These are phyloP conservation scores for Globisporangium radiosum DNA, from an alignment of 352 stramenopile species.

Conservation along the genomic window DNA sequence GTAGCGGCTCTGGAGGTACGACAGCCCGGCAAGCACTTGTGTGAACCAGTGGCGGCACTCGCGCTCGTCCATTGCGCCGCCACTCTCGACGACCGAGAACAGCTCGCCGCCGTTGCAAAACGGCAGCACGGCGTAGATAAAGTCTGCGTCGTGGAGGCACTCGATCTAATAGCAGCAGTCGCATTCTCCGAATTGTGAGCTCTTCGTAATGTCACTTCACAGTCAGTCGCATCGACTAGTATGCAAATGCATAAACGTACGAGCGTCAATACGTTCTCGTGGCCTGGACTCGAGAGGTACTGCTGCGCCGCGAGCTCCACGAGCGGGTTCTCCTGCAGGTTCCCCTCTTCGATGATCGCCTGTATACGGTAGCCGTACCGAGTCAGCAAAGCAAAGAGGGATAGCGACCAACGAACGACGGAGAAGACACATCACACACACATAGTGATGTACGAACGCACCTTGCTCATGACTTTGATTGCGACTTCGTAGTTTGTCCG, in stretches of 20 bases:
- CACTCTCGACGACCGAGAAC: constrained; percentile 79
- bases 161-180: constrained; percentile 35
- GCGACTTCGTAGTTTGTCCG: constrained; percentile 76
- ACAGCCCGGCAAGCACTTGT: constrained; percentile 71
- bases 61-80: constrained; percentile 66
- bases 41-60: constrained; percentile 82
- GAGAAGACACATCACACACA: background rate
- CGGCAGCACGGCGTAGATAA: constrained; percentile 79
- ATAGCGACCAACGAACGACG: too few relatives aligned
- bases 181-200: too few relatives aligned
- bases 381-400: background rate
- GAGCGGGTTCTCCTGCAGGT: constrained; percentile 83
- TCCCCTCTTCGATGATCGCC: constrained; percentile 82
- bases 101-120: constrained; percentile 83
- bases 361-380: constrained; percentile 13
- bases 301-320: constrained; percentile 83
- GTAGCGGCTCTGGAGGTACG: constrained; percentile 77
- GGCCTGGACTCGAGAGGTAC: constrained; percentile 69
- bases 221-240: too few relatives aligned
- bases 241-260: constrained; percentile 21
- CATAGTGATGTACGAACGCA: constrained; percentile 9
- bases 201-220: too few relatives aligned
- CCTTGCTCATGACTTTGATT: constrained; percentile 88
- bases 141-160: constrained; percentile 78
- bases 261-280: constrained; percentile 80